Percentiles rank a stretch among this genome's conserved stretches.
Conservation (phyloP, 2,329 filamentous ascomycete species). For the Alternaria postmessia region DNA sequence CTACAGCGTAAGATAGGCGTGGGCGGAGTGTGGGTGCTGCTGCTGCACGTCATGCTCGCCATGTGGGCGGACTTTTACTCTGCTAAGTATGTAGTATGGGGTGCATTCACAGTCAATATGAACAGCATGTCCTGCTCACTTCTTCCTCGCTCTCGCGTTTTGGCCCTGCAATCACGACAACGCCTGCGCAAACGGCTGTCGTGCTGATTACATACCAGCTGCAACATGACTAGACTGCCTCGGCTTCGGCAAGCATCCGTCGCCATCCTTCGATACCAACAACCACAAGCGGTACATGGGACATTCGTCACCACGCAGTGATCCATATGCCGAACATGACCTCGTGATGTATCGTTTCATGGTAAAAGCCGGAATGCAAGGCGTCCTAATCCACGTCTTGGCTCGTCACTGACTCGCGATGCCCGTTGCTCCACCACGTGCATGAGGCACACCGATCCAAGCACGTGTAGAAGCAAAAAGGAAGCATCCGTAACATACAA, state of each 20-base stretch:
- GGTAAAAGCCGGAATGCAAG: neutral
- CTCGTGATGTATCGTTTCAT: neutral
- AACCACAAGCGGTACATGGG: neutral
- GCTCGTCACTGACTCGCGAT: constrained; percentile 16
- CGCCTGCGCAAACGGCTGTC: neutral
- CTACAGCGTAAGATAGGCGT: constrained; percentile 18
- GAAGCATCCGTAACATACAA: constrained; percentile 15
- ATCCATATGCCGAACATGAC: neutral
- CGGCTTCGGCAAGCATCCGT: constrained; percentile 5
- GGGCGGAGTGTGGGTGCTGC: constrained; percentile 5
- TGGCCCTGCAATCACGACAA: neutral
- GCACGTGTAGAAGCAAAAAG: constrained; percentile 17
- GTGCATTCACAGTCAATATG: neutral
- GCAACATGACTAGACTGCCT: neutral
- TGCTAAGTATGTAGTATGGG: neutral
- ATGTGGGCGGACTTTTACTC: neutral
- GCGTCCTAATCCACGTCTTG: neutral
- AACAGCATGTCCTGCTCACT: neutral
- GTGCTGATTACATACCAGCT: neutral
- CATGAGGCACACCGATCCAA: constrained; percentile 21
- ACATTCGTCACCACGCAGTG: neutral
- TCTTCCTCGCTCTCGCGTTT: neutral
- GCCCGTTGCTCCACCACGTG: constrained; percentile 5
- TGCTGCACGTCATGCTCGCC: neutral
- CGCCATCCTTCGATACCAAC: constrained; percentile 1